Percentiles rank a stretch among this genome's conserved stretches.
Evolutionary conservation across 306 rosid species (phyloP).

Genomic region (Dalbergia cochinchinensis): DNA sequence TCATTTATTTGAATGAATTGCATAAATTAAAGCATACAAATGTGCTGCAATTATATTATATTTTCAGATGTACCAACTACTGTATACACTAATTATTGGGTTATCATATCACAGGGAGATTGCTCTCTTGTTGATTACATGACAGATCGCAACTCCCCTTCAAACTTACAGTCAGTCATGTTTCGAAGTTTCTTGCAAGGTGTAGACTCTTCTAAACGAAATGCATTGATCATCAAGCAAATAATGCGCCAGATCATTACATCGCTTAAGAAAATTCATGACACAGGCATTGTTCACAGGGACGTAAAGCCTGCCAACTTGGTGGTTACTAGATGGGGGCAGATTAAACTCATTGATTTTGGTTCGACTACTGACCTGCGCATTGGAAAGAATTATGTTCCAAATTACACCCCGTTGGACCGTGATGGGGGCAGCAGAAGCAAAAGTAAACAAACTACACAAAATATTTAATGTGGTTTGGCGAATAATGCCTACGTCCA

Average conservation of each 20-base stretch:
- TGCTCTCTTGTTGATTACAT: constrained; percentile 73
- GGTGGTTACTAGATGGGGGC: constrained; percentile 72
- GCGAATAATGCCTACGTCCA: too few species aligned
- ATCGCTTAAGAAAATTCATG: constrained; percentile 77
- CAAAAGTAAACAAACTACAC: too few species aligned
- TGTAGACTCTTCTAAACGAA: constrained; percentile 63
- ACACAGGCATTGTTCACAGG: constrained; percentile 81
- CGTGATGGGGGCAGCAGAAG: too few species aligned
- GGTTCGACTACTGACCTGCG: constrained; percentile 86
- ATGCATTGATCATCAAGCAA: constrained; percentile 84
- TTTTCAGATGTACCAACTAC: constrained; percentile 33
- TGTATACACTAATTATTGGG: constrained; percentile 54
- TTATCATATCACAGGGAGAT: constrained; percentile 67
- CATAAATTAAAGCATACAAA: constrained; percentile 24
- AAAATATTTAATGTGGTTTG: too few species aligned
- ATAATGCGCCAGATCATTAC: constrained; percentile 77
- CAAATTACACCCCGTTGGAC: constrained; percentile 64
- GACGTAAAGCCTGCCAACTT: constrained; percentile 85
- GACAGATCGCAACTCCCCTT: constrained; percentile 70
- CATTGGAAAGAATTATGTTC: constrained; percentile 80
- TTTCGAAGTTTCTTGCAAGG: constrained; percentile 77
- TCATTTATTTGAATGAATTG: constrained; percentile 24
- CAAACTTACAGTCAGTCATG: constrained; percentile 76
- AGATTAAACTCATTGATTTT: constrained; percentile 83
- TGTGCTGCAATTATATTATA: not conserved